Evolutionary conservation across 2,329 filamentous ascomycete species (phyloP).

Genomic region (Pseudonectria foliicola): DNA sequence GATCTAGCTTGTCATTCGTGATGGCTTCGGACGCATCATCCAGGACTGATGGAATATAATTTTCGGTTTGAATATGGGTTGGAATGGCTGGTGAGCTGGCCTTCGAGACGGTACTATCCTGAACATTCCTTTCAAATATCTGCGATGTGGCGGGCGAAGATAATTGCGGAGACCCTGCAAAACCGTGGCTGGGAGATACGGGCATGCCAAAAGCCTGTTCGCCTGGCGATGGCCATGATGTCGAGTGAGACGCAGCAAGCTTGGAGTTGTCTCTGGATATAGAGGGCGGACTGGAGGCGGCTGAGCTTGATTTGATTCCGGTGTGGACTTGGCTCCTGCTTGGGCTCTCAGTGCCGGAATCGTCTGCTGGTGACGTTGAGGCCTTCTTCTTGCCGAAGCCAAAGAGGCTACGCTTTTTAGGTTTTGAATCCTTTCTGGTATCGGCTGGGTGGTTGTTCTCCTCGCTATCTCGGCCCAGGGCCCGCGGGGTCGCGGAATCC

Average conservation of each 20-base stretch:
- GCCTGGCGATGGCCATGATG: constrained; percentile 35
- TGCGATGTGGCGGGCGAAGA: constrained; percentile 70
- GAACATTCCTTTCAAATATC: constrained; percentile 93
- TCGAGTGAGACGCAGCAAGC: constrained; percentile 30
- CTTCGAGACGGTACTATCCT: constrained; percentile 62
- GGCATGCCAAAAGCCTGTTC: constrained; percentile 42
- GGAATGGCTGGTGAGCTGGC: constrained; percentile 82
- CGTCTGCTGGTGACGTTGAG: constrained; percentile 9
- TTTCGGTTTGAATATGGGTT: constrained; percentile 87
- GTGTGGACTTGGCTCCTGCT: constrained; percentile 16
- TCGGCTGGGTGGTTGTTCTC: constrained; percentile 8
- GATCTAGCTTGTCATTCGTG: constrained; percentile 76
- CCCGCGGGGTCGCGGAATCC: constrained; percentile 26
- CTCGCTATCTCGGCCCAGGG: constrained; percentile 38
- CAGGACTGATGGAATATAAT: constrained; percentile 84
- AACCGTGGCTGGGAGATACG: constrained; percentile 57
- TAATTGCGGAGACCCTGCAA: constrained; percentile 66
- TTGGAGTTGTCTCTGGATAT: constrained; percentile 30
- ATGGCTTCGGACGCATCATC: constrained; percentile 90
- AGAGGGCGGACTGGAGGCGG: constrained; percentile 26
- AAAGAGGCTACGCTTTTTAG: constrained; percentile 52
- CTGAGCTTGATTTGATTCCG: constrained; percentile 30
- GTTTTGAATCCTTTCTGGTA: constrained; percentile 23
- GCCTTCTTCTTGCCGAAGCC: constrained; percentile 56
- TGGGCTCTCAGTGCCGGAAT: constrained; percentile 12